Base-by-base conservation (phyloP, 2,329 filamentous ascomycete genomes). In the Eutypella sp. region DNA sequence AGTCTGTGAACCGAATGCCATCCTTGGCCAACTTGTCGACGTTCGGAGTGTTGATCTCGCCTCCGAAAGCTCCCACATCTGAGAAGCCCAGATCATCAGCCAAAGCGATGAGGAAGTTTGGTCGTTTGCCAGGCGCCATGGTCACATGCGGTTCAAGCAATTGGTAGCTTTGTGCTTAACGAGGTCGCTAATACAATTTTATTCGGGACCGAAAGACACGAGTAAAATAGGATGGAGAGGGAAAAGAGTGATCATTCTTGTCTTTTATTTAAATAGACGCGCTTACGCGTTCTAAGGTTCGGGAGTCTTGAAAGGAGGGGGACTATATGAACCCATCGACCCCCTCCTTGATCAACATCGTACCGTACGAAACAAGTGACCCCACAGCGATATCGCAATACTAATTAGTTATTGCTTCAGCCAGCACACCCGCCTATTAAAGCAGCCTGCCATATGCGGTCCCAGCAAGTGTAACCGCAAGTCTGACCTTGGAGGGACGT, bases 61-160 rank as follows among this genome's bases (percentile, higher is more conserved):
- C 72, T 37, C 80, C 79, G 53, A 79, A 83, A 55, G 74, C 75
- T 40, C 74, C 73, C 18, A 79, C 68, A 53, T 83, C 79, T 39
- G 74, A 75, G 67, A 79, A 81, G n/a, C 78, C 78, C 16, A 81
- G 67, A 57, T 81, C 78, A 58, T 81, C 77, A 24, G 77, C 76
- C 36, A 80, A 71, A 47, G 80, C 70, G 52, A 82, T 68, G 44
- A 82, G 73, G 62, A 82, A 82, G 58, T 82, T 82, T 18, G 79
- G 79, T 34, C 74, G 71, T 8, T 61, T 60, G 9, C 50, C 53
- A 22, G 57, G 27, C 10, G 56, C 50, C 57, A 60, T 61, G 27
- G 25, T 45, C 34, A 9, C 10, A 19, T 7, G 11, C 5, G n/a
- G 7, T 23, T 19, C 19, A 13, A 39, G 36, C 11, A 3, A 39